Conservation (phyloP, 2,329 filamentous ascomycete genomes). For the Pseudonectria foliicola region DNA sequence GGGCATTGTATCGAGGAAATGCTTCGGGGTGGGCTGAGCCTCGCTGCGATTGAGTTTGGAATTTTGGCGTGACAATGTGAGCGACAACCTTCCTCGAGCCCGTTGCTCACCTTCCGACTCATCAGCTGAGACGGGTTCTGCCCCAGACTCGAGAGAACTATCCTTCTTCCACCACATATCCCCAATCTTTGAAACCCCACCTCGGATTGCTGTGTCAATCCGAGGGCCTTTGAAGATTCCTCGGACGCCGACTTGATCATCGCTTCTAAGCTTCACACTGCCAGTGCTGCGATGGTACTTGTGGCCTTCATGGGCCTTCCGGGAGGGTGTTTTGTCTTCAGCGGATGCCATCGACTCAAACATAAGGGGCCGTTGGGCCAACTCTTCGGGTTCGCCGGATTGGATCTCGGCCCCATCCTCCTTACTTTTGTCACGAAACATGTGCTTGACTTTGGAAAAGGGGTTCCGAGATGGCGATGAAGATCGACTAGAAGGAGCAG, state of each 20-base stretch:
- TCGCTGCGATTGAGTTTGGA: constrained; percentile 26
- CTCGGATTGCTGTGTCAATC: constrained; percentile 64
- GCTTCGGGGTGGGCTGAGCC: constrained; percentile 30
- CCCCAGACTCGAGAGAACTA: constrained; percentile 23
- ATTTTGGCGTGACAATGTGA: constrained; percentile 28
- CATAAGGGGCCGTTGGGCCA: constrained; percentile 18
- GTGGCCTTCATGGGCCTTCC: constrained; percentile 37
- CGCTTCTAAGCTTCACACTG: constrained; percentile 37
- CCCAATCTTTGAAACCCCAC: constrained; percentile 48
- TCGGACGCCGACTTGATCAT: constrained; percentile 35
- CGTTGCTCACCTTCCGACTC: constrained; percentile 42
- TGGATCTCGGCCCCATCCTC: constrained; percentile 33
- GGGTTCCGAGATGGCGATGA: constrained; percentile 57
- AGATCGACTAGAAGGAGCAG: constrained; percentile 54
- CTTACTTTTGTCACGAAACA: constrained; percentile 47
- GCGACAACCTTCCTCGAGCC: constrained; percentile 31
- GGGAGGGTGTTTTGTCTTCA: constrained; percentile 29
- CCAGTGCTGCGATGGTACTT: constrained; percentile 42
- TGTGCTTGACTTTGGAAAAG: constrained; percentile 47
- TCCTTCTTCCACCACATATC: constrained; percentile 53
- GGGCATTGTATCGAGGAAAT: constrained; percentile 47
- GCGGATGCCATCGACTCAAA: constrained; percentile 18
- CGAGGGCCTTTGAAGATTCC: constrained; percentile 73
- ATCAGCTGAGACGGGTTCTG: constrained; percentile 37
- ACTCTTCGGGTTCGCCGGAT: constrained; percentile 28